A percentile compares a stretch with the other conserved stretches of the same genome.
These are phyloP conservation scores for Solanum appendiculatum DNA, from an alignment of 257 asterid species.

Conservation along the genomic window DNA sequence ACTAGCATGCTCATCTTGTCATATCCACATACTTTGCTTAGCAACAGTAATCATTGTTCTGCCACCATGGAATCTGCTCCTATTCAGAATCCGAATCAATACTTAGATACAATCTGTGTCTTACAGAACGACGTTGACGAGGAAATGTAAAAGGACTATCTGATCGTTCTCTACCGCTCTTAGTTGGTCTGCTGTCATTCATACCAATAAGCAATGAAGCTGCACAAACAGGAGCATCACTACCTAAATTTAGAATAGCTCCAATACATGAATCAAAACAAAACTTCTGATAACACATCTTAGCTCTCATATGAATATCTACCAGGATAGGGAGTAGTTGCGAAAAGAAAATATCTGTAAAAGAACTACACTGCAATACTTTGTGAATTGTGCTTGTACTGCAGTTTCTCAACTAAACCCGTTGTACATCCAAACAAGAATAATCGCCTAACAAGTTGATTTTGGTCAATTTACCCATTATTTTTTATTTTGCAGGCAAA, in stretches of 20 bases:
- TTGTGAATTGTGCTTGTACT: neutral
- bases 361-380: neutral
- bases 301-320: neutral
- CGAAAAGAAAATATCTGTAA: neutral
- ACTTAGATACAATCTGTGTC: slow-evolving; percentile 64
- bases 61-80: slow-evolving; percentile 2
- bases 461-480: neutral
- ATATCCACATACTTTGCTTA: slow-evolving; percentile 6
- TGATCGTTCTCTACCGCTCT: slow-evolving; percentile 61
- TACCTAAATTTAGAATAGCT: neutral
- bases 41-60: neutral
- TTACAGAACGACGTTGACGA: slow-evolving; percentile 90
- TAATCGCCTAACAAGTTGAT: neutral
- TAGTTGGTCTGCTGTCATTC: slow-evolving; percentile 41
- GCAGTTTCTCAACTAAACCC: neutral
- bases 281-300: neutral
- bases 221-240: slow-evolving; percentile 23
- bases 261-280: neutral
- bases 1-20: slow-evolving; percentile 1
- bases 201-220: slow-evolving; percentile 58
- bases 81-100: slow-evolving; percentile 86
- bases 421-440: neutral
- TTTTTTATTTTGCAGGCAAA: neutral
- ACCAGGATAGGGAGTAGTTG: neutral
- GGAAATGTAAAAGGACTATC: slow-evolving; percentile 79